Evolutionary conservation across 257 asterid species (phyloP).

Genomic region (Cynanchum wilfordii): DNA sequence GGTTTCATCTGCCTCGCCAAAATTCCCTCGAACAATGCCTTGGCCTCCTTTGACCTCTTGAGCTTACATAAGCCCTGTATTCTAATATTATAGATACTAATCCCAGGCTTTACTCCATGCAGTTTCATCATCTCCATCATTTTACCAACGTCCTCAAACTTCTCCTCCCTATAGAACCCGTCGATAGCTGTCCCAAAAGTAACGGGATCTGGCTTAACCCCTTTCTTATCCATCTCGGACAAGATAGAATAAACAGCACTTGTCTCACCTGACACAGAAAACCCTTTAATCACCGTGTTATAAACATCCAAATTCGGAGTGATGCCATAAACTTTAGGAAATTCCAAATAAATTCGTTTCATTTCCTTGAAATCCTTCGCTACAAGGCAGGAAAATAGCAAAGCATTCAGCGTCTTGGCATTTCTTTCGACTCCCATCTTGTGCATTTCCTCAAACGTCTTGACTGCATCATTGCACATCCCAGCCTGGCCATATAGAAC

Average conservation of each 20-base stretch:
- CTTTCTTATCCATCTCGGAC: constrained; percentile 68
- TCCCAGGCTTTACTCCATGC: constrained; percentile 34
- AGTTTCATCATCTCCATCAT: constrained; percentile 58
- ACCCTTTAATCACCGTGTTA: constrained; percentile 61
- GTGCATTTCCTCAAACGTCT: constrained; percentile 63
- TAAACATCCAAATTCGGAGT: constrained; percentile 63
- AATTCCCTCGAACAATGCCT: constrained; percentile 65
- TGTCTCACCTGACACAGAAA: constrained; percentile 56
- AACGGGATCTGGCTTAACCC: constrained; percentile 40
- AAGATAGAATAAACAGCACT: constrained; percentile 53
- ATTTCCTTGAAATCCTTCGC: constrained; percentile 52
- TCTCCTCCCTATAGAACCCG: constrained; percentile 65
- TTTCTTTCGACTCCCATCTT: constrained; percentile 40
- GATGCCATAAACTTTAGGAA: constrained; percentile 49
- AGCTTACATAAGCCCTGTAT: constrained; percentile 77
- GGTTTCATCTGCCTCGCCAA: constrained; percentile 49
- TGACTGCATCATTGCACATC: constrained; percentile 44
- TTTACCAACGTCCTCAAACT: constrained; percentile 59
- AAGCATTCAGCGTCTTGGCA: constrained; percentile 53
- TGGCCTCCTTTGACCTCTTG: constrained; percentile 57
- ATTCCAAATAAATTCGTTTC: constrained; percentile 60
- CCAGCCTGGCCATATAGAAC: constrained; percentile 74
- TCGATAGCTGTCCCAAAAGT: constrained; percentile 54
- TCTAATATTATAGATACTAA: constrained; percentile 55
- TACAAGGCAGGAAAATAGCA: constrained; percentile 57